Percentiles rank a stretch among this genome's conserved stretches.
phyloP scores from a whole-genome alignment of 352 stramenopile genomes.

The Phytophthora sansomeana region DNA sequence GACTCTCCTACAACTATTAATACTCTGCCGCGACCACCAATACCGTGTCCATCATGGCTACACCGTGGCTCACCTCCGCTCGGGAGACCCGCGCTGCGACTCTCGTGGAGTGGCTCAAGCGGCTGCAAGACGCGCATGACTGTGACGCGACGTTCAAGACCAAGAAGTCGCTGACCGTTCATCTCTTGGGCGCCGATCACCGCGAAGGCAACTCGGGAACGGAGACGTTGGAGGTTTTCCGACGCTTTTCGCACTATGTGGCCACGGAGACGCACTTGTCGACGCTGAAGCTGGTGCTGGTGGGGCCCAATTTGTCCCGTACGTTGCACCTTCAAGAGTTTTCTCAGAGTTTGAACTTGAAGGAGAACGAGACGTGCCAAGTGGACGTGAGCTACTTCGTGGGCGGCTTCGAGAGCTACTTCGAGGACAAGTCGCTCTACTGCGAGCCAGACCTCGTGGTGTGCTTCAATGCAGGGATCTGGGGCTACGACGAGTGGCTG shows the following conservation, averaged over 20 bases:
- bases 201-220: conserved; percentile 69
- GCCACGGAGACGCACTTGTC: conserved; percentile 42
- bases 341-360: conserved; percentile 29
- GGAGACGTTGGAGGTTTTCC: conserved; percentile 72
- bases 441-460: conserved; percentile 64
- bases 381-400: conserved; percentile 78
- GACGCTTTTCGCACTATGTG: conserved; percentile 50
- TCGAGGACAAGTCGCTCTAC: conserved; percentile 53
- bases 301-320: conserved; percentile 77
- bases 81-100: conserved; percentile 43
- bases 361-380: conserved; percentile 29
- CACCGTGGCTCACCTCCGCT: conserved; percentile 14
- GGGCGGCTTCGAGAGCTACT: conserved; percentile 70
- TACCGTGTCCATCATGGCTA: conserved; percentile 4
- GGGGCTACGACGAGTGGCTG: conserved; percentile 90
- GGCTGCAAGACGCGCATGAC: conserved; percentile 30
- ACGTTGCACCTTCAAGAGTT: conserved; percentile 52
- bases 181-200: conserved; percentile 80
- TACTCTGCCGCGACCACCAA: conserved; percentile 3
- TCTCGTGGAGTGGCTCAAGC: conserved; percentile 40
- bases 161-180: conserved; percentile 51
- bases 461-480: conserved; percentile 89
- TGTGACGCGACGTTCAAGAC: conserved; percentile 4
- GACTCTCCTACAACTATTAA: not conserved
- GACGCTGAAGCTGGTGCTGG: conserved; percentile 65